Evolutionary conservation across 495 filamentous ascomycete genomes (phyloP).

Genomic region (Entonaema liquescens): DNA sequence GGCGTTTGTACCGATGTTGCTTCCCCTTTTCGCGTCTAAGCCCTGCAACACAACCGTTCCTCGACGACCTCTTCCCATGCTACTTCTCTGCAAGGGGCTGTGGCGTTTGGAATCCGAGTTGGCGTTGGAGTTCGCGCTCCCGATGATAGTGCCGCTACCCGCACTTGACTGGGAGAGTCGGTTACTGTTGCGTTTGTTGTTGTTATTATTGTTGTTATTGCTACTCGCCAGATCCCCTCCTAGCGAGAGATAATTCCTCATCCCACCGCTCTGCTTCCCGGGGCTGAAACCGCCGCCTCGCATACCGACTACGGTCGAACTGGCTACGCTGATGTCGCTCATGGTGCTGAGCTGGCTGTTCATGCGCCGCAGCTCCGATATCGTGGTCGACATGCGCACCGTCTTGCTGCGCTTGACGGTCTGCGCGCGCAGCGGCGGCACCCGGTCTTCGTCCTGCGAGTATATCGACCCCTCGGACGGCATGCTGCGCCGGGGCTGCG

Average conservation of each 20-base stretch:
- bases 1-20: not conserved
- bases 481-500: conserved; percentile 21
- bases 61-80: conserved; percentile 14
- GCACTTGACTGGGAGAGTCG: not conserved
- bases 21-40: conserved; percentile 17
- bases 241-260: conserved; percentile 45
- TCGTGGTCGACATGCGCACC: conserved; percentile 38
- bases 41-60: conserved; percentile 33
- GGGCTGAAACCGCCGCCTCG: conserved; percentile 46
- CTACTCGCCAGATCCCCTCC: conserved; percentile 17
- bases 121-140: not conserved
- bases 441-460: conserved; percentile 41
- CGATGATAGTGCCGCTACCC: not conserved
- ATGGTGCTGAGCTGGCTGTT: conserved; percentile 46
- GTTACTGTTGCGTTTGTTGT: no score
- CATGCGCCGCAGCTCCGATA: conserved; percentile 49
- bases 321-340: conserved; percentile 43
- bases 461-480: conserved; percentile 39
- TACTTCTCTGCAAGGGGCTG: conserved; percentile 5
- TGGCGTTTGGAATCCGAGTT: no score
- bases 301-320: conserved; percentile 44
- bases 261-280: conserved; percentile 29
- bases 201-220: not conserved
- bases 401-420: conserved; percentile 17
- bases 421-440: conserved; percentile 33